Conservation (phyloP, 2,329 filamentous ascomycete species). For the Plenodomus biglobosus region DNA sequence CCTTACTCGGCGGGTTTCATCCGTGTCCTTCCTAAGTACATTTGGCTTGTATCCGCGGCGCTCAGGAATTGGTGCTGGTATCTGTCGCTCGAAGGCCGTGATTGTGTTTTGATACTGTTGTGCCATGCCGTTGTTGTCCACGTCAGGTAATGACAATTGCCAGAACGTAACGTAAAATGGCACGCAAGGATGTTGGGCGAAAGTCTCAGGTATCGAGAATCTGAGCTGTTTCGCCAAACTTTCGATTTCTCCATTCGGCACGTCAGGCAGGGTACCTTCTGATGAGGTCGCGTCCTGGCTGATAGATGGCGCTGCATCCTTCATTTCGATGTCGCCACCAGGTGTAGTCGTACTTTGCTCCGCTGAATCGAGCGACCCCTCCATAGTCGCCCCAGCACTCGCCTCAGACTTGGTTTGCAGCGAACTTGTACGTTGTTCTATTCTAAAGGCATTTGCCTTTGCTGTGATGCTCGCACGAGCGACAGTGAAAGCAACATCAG, state of each 20-base stretch:
- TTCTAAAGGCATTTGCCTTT: conserved; percentile 44
- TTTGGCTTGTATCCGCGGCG: conserved; percentile 61
- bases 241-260: conserved; percentile 69
- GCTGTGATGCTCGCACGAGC: conserved; percentile 67
- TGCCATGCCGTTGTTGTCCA: conserved; percentile 62
- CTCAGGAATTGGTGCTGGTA: conserved; percentile 55
- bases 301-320: conserved; percentile 26
- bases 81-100: conserved; percentile 41
- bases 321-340: conserved; percentile 46
- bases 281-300: conserved; percentile 2
- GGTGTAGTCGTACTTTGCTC: conserved; percentile 6
- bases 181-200: conserved; percentile 71
- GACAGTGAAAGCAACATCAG: conserved; percentile 82
- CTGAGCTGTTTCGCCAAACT: conserved; percentile 71
- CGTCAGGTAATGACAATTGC: conserved; percentile 80
- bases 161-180: conserved; percentile 91
- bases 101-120: conserved; percentile 78
- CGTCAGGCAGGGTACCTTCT: conserved; percentile 1
- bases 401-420: conserved; percentile 13
- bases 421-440: conserved; percentile 29
- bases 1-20: conserved; percentile 69
- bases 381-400: conserved; percentile 56
- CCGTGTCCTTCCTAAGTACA: conserved; percentile 54
- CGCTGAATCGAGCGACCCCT: conserved; percentile 19
- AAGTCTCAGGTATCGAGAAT: conserved; percentile 60